Evolutionary conservation across 208 protist genomes (phyloP).

Genomic region (Herpetomonas tarakana): DNA sequence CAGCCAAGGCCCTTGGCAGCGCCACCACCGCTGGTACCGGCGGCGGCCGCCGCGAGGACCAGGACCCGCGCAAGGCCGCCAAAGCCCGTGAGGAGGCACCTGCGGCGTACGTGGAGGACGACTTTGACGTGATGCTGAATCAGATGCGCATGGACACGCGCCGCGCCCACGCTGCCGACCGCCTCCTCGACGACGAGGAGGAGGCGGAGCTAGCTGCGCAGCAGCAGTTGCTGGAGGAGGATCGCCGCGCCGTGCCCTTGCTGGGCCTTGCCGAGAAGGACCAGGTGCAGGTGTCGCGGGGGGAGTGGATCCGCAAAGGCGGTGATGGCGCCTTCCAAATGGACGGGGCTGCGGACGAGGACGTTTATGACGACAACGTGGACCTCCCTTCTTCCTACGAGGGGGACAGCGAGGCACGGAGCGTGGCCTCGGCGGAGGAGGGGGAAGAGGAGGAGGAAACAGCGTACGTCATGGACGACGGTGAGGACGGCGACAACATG

Average conservation of each 20-base stretch:
- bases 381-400: constrained; percentile 50
- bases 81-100: background rate
- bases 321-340: constrained; percentile 74
- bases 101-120: constrained; percentile 24
- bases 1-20: background rate
- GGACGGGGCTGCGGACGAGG: constrained; percentile 28
- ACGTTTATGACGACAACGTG: constrained; percentile 35
- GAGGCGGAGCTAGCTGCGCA: constrained; percentile 24
- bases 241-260: constrained; percentile 51
- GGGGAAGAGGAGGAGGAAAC: background rate
- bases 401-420: constrained; percentile 15
- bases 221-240: constrained; percentile 43
- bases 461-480: background rate
- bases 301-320: constrained; percentile 73
- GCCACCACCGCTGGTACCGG: constrained; percentile 1
- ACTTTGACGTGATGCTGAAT: constrained; percentile 76
- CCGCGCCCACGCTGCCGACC: constrained; percentile 58
- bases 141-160: constrained; percentile 57
- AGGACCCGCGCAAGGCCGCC: constrained; percentile 5
- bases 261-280: constrained; percentile 33
- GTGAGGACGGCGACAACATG: constrained; percentile 16
- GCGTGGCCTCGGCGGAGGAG: background rate
- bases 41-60: background rate
- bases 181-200: constrained; percentile 62
- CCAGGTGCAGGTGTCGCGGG: constrained; percentile 46